A percentile compares a stretch with the other conserved stretches of the same genome.
Conservation (phyloP, 192 early-diverging fungal species). For the Martensiomyces pterosporus region DNA sequence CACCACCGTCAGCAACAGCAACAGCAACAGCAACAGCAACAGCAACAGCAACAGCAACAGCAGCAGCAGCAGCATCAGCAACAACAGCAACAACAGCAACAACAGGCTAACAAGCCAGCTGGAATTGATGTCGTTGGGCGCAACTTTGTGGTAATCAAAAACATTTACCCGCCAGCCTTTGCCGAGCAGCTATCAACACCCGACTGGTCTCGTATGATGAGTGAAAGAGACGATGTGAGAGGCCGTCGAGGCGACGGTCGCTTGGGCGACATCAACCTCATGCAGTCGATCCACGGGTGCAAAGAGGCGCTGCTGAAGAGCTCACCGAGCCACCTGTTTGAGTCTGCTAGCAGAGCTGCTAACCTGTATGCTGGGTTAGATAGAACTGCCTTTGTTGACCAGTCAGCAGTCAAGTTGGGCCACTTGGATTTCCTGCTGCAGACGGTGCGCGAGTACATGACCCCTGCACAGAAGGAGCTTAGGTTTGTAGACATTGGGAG, state of each 20-base stretch:
- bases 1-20: conserved; percentile 1
- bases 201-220: conserved; percentile 44
- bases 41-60: conserved; percentile 2
- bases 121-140: neutral
- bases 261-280: conserved; percentile 12
- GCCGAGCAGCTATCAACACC: conserved; percentile 8
- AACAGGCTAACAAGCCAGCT: neutral
- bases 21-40: conserved; percentile 4
- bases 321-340: conserved; percentile 5
- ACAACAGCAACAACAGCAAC: conserved; percentile 1
- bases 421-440: conserved; percentile 23
- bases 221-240: conserved; percentile 16
- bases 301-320: conserved; percentile 6
- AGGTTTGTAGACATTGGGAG: conserved; percentile 36
- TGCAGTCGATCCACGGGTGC: conserved; percentile 6
- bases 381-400: neutral
- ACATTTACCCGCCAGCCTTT: conserved; percentile 8
- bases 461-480: neutral
- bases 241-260: conserved; percentile 17
- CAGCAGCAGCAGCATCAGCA: neutral
- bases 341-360: neutral
- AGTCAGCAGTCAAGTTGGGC: conserved; percentile 20
- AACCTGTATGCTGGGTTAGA: conserved; percentile 21
- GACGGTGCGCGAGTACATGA: conserved; percentile 20
- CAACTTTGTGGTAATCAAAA: conserved; percentile 2